phyloP scores from a whole-genome alignment of 495 filamentous ascomycete genomes.

The Tuber aestivum region DNA sequence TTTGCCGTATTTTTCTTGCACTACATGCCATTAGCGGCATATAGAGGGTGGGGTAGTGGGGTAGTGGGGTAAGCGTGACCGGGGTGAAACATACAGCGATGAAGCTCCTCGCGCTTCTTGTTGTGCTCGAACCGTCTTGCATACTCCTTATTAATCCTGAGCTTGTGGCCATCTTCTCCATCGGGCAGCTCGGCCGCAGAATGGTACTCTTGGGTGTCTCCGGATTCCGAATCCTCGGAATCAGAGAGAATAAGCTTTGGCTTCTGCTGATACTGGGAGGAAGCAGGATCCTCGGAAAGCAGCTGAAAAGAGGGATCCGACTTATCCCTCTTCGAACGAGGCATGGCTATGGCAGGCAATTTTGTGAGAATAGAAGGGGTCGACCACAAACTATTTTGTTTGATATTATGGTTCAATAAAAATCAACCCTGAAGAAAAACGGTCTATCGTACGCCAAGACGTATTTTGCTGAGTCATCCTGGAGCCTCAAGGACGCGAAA shows the following conservation, averaged over 20 bases:
- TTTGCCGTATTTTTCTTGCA: constrained; percentile 80
- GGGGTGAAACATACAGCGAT: constrained; percentile 57
- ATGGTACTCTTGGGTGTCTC: constrained; percentile 22
- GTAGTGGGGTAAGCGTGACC: not conserved
- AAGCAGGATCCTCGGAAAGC: constrained; percentile 13
- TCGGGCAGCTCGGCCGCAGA: constrained; percentile 26
- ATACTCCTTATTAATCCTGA: constrained; percentile 73
- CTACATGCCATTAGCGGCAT: constrained; percentile 45
- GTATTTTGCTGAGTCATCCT: not conserved
- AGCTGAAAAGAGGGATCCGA: constrained; percentile 10
- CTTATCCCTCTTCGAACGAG: constrained; percentile 1
- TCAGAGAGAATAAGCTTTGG: constrained; percentile 30
- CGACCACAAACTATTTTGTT: not conserved
- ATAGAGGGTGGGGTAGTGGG: constrained; percentile 1
- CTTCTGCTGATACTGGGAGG: not conserved
- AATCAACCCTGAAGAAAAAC: not conserved
- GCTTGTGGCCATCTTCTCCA: constrained; percentile 53
- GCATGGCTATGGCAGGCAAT: not conserved
- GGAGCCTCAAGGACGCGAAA: not conserved
- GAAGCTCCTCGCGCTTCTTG: constrained; percentile 86
- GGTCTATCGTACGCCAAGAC: not conserved
- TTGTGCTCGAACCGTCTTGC: constrained; percentile 89
- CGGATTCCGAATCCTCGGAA: constrained; percentile 19
- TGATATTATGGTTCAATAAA: not conserved
- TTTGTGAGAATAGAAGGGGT: not conserved